Evolutionary conservation across 73 alveolate genomes (phyloP).

Genomic region (Breviolum minutum): DNA sequence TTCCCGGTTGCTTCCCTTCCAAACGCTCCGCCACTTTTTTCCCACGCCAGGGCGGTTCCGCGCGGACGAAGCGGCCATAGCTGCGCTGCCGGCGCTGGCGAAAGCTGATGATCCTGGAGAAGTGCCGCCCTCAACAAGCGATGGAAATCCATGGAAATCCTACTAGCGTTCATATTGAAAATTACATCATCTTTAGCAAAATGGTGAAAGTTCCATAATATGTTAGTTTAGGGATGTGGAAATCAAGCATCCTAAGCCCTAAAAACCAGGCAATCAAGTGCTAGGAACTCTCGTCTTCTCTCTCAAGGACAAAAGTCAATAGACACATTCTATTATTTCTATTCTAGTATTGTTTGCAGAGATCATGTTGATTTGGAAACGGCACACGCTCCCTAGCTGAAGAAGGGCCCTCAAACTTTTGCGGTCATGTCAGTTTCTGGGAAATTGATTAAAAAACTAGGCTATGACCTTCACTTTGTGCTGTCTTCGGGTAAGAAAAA

Average conservation of each 20-base stretch:
- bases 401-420: not conserved
- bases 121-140: not conserved
- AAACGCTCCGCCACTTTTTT: not conserved
- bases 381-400: too few species aligned
- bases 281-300: not conserved
- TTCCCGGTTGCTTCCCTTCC: not conserved
- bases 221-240: not conserved
- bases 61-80: constrained; percentile 74
- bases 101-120: not conserved
- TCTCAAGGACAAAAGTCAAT: too few species aligned
- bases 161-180: not conserved
- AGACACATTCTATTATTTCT: too few species aligned
- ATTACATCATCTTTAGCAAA: not conserved
- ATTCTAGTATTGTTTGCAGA: too few species aligned
- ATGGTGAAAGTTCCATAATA: not conserved
- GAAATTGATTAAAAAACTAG: not conserved
- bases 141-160: not conserved
- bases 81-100: constrained; percentile 65
- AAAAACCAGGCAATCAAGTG: not conserved
- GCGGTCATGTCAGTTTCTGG: not conserved
- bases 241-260: not conserved
- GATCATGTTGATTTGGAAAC: too few species aligned
- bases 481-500: not conserved
- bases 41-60: constrained; percentile 39
- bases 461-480: too few species aligned